These are phyloP conservation scores for Citrus trifoliata DNA, from an alignment of 345 rosid genomes.

Conservation along the genomic window DNA sequence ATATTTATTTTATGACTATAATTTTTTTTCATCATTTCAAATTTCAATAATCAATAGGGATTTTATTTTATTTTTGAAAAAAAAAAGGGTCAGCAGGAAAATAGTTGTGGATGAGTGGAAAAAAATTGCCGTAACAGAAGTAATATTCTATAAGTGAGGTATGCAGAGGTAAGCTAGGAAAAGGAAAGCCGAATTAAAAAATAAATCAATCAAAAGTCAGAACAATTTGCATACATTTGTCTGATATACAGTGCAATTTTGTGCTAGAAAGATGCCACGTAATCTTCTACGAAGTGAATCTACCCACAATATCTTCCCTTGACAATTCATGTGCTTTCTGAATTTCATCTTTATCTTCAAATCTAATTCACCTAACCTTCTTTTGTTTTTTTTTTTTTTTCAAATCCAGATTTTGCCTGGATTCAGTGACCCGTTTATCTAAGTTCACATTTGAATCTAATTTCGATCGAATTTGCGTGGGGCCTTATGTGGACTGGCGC, in stretches of 20 bases:
- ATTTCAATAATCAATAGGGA: too few relatives aligned
- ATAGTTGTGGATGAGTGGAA: not conserved
- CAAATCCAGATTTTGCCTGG: not conserved
- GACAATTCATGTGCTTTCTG: not conserved
- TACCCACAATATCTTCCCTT: not conserved
- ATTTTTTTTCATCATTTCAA: too few relatives aligned
- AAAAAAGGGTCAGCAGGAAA: too few relatives aligned
- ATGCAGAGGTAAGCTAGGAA: not conserved
- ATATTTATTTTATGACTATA: too few relatives aligned
- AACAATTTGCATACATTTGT: not conserved
- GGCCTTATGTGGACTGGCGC: not conserved
- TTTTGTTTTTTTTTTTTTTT: too few relatives aligned
- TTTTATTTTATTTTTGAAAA: too few relatives aligned
- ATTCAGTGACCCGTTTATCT: not conserved
- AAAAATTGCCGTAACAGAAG: too few relatives aligned
- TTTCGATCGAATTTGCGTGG: not conserved
- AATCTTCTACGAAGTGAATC: not conserved
- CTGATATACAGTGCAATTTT: not conserved
- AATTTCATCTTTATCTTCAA: not conserved
- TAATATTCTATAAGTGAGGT: not conserved
- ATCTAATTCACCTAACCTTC: not conserved
- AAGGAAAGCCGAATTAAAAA: not conserved
- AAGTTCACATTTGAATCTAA: not conserved
- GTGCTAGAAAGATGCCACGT: not conserved
- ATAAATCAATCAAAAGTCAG: not conserved